These are phyloP conservation scores for Cubamyces sp. DNA, from an alignment of 768 basidiomycete species.

Conservation along the genomic window DNA sequence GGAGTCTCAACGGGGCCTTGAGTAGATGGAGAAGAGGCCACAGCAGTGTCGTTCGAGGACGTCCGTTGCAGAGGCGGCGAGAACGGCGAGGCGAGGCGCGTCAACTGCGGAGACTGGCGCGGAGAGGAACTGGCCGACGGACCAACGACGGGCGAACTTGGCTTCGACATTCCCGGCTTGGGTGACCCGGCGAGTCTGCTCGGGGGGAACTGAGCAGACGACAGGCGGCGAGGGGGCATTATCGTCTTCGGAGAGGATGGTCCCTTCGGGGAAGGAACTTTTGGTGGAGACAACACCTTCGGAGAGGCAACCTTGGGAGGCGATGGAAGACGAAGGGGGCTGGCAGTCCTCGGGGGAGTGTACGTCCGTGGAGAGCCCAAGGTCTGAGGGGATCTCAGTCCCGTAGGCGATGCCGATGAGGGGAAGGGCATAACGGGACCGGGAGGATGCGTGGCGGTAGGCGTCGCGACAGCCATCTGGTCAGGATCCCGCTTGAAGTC, in stretches of 20 bases:
- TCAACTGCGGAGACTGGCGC: constrained; percentile 29
- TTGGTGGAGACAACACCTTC: constrained; percentile 21
- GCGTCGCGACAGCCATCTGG: constrained; percentile 29
- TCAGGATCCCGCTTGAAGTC: constrained; percentile 30
- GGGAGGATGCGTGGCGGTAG: constrained; percentile 21
- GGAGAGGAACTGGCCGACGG: constrained; percentile 25
- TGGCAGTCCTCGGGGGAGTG: constrained; percentile 27
- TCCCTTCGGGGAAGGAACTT: constrained; percentile 16
- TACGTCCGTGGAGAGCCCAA: constrained; percentile 36
- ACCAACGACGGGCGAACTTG: constrained; percentile 30
- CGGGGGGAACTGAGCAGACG: constrained; percentile 14
- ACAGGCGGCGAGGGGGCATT: constrained; percentile 28
- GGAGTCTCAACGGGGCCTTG: constrained; percentile 50
- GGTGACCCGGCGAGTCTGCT: constrained; percentile 26
- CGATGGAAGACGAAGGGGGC: constrained; percentile 22
- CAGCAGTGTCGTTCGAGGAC: constrained; percentile 50
- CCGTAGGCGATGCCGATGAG: constrained; percentile 35
- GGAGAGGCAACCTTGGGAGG: constrained; percentile 28
- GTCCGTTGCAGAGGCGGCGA: constrained; percentile 38
- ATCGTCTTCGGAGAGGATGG: constrained; percentile 15
- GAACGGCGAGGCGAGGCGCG: constrained; percentile 28
- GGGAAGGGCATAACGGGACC: constrained; percentile 33
- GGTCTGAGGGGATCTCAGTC: constrained; percentile 31
- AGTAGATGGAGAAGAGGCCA: constrained; percentile 57
- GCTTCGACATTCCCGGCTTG: constrained; percentile 24